phyloP scores from a whole-genome alignment of 2,329 filamentous ascomycete genomes.

The Trichoderma breve region DNA sequence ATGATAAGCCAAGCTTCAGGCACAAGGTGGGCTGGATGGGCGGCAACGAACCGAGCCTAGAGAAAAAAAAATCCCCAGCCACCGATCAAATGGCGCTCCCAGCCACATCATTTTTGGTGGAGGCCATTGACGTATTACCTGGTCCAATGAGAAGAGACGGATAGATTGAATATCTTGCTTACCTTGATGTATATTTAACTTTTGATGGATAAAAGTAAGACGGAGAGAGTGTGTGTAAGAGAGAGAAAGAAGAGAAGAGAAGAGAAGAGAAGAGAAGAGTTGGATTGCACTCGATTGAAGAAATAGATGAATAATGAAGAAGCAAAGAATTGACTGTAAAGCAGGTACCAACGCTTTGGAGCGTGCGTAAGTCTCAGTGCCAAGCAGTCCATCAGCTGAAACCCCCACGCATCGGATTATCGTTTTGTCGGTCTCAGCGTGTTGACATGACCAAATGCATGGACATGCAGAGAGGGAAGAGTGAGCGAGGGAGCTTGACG shows the following conservation, averaged over 20 bases:
- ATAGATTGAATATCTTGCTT: neutral
- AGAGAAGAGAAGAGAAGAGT: neutral
- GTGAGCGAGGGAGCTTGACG: too few species aligned
- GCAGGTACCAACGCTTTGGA: neutral
- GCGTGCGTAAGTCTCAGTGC: neutral
- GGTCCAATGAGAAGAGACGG: neutral
- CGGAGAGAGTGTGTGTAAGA: neutral
- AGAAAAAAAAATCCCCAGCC: slow-evolving; percentile 6
- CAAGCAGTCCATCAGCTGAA: neutral
- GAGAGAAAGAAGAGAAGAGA: neutral
- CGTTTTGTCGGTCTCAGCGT: neutral
- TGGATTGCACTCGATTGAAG: neutral
- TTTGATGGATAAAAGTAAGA: neutral
- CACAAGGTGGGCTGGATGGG: slow-evolving; percentile 19
- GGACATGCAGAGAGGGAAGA: too few species aligned
- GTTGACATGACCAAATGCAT: neutral
- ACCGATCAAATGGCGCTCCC: neutral
- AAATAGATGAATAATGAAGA: neutral
- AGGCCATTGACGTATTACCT: neutral
- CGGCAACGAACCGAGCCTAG: slow-evolving; percentile 17
- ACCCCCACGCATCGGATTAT: neutral
- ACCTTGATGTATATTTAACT: neutral
- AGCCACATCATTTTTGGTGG: slow-evolving; percentile 3
- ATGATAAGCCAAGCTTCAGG: slow-evolving; percentile 6
- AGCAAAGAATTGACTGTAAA: neutral